These are phyloP conservation scores for Alisma plantagoaquatica DNA, from an alignment of 106 monocot species.

Conservation along the genomic window DNA sequence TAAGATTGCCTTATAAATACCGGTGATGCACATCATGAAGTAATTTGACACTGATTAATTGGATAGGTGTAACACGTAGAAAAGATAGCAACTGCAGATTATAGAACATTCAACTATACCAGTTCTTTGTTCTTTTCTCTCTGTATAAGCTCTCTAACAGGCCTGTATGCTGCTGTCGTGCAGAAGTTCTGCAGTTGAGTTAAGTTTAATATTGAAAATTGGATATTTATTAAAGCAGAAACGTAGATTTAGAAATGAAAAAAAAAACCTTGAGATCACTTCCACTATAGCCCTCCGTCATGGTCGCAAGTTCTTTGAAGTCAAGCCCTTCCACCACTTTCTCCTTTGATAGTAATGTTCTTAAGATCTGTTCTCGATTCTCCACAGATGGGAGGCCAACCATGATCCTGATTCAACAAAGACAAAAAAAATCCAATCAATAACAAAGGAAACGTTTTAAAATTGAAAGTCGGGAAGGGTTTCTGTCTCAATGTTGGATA, in stretches of 20 bases:
- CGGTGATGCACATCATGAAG: background rate
- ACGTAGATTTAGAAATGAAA: too few relatives aligned
- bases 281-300: slow-evolving; percentile 86
- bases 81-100: background rate
- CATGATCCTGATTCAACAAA: slow-evolving; percentile 47
- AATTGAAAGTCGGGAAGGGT: too few relatives aligned
- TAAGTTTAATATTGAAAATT: too few relatives aligned
- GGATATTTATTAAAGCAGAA: too few relatives aligned
- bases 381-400: slow-evolving; percentile 62
- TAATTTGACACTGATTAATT: background rate
- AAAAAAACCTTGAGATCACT: slow-evolving; percentile 78
- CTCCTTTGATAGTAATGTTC: slow-evolving; percentile 62
- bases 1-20: background rate
- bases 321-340: slow-evolving; percentile 53
- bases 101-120: slow-evolving; percentile 18
- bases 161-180: slow-evolving; percentile 77
- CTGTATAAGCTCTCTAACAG: slow-evolving; percentile 71
- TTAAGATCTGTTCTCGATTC: slow-evolving; percentile 64
- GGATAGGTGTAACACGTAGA: background rate
- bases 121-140: slow-evolving; percentile 65
- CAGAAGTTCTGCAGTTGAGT: slow-evolving; percentile 67
- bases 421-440: too few relatives aligned
- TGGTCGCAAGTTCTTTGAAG: slow-evolving; percentile 61
- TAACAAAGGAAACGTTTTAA: too few relatives aligned
- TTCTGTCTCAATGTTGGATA: too few relatives aligned